Evolutionary conservation across 257 asterid species (phyloP).

Genomic region (Scutellaria barbata): DNA sequence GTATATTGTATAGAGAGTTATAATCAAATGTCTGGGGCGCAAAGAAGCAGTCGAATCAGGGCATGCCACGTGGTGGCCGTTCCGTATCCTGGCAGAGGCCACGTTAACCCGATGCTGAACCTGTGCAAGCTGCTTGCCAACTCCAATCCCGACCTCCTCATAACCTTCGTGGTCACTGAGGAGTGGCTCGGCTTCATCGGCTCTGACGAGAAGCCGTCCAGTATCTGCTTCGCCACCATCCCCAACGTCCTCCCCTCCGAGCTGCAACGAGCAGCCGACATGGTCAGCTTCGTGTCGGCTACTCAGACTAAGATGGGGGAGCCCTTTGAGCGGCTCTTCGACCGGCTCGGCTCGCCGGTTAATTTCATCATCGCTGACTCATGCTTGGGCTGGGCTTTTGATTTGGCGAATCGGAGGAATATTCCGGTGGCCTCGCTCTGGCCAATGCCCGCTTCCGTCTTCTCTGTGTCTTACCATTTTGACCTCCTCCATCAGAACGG

Average conservation of each 20-base stretch:
- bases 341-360: slow-evolving; percentile 43
- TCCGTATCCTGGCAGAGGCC: slow-evolving; percentile 89
- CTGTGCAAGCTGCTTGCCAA: slow-evolving; percentile 52
- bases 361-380: slow-evolving; percentile 52
- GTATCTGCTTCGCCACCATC: slow-evolving; percentile 58
- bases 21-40: slow-evolving; percentile 36
- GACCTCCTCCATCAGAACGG: slow-evolving; percentile 52
- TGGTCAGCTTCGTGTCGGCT: slow-evolving; percentile 56
- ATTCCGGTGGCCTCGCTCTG: slow-evolving; percentile 84
- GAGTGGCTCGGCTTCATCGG: slow-evolving; percentile 74
- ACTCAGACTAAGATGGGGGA: slow-evolving; percentile 64
- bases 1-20: no score
- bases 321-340: slow-evolving; percentile 61
- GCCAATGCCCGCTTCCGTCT: slow-evolving; percentile 71
- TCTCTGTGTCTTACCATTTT: slow-evolving; percentile 54
- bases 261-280: slow-evolving; percentile 56
- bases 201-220: slow-evolving; percentile 54
- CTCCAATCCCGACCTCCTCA: slow-evolving; percentile 39
- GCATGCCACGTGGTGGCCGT: slow-evolving; percentile 65
- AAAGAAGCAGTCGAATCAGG: slow-evolving; percentile 21
- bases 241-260: slow-evolving; percentile 74
- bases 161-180: slow-evolving; percentile 67
- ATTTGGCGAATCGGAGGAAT: slow-evolving; percentile 58
- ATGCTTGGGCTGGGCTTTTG: slow-evolving; percentile 58
- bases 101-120: slow-evolving; percentile 80